Base-by-base conservation (phyloP, 1,139 yeast species). In the Debaryomycetaceae sp. region DNA sequence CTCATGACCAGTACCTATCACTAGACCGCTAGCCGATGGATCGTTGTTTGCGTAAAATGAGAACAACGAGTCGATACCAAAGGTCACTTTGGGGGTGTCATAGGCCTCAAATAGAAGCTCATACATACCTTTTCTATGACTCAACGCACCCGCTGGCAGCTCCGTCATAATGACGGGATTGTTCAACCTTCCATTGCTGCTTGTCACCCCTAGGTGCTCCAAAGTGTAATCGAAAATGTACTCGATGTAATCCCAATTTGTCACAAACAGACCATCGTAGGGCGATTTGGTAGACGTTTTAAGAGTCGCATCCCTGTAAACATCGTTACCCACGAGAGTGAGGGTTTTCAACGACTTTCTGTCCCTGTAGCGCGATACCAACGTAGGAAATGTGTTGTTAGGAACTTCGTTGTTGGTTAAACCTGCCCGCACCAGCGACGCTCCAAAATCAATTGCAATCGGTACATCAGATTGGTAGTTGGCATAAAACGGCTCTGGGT, bases 201-300 rank as follows among this genome's bases (percentile, higher is more conserved):
- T 76, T 17, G 66, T 60, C 3, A 88, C 95, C 5, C 90, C 84
- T 42, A 93, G 59, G 61, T 87, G 95, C 47, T 83, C 79, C 60
- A 93, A 85, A 0, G 93, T 74, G 59, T 90, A 93, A 60, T 93
- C 98, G 45, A 95, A 63, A 45, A 93, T 78, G 45, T 75, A 78
- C 60, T 95, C 99, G 6, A 86, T 78, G 46, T 84, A 80, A 48
- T 95, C 99, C 98, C 99, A 95, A 62, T 91, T 93, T 27, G 95
- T 83, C 34, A 93, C 72, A 53, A 89, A 68, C 3, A 89, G 79
- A 0, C 96, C 97, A 63, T 95, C 99, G 59, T 79, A 93, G 0
- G 97, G 97, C 4, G 87, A 73, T 56, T 81, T 83, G 40, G 88
- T 78, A 41, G 85, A 83, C 24, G 87, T 76, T 50, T 84, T 78